Base-by-base conservation (phyloP, 2,329 filamentous ascomycete genomes). In the Ascocoryne sarcoides region DNA sequence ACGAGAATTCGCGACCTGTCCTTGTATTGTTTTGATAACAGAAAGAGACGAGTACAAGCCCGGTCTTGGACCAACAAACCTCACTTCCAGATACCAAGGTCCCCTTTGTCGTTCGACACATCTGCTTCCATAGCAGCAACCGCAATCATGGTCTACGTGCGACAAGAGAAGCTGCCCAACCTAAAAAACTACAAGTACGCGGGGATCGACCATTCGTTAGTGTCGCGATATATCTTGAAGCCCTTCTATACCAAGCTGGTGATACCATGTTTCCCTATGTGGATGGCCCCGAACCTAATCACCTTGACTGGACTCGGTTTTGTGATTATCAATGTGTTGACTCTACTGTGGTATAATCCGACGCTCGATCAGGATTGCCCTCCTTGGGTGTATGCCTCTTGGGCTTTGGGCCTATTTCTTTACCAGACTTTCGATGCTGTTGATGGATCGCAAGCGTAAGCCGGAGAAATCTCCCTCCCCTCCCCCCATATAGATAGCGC, bases 401-500 rank as follows among this genome's bases (percentile, higher is more conserved):
- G 89, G 85, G 82, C 89, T 3, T 63, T 84, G 21, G 92, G 92
- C 2, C 66, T 98, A 51, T 95, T 96, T 62, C 63, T 96, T 37
- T 98, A 98, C 65, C 92, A 98, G 73, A 96, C 90, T 1, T 95
- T 98, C 65, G 92, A 98, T 65, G 92, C 90, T 2, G 88, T 96
- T 18, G 92, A 98, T 64, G 92, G 92, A 38, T 76, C 83, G 20
- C 92, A 98, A 62, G 92, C 92, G 79, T 87, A 71, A 61, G 83
- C n/a, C n/a, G n/a, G n/a, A n/a, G n/a, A n/a, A n/a, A n/a, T n/a
- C n/a, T n/a, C n/a, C n/a, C n/a, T n/a, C n/a, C n/a, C n/a, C n/a
- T n/a, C n/a, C n/a, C n/a, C n/a, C n/a, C n/a, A n/a, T n/a, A n/a
- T n/a, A n/a, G n/a, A n/a, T n/a, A n/a, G n/a, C n/a, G n/a, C n/a